These are phyloP conservation scores for Sclerotinia sclerotiorum DNA, from an alignment of 2,329 filamentous ascomycete genomes.

Conservation along the genomic window DNA sequence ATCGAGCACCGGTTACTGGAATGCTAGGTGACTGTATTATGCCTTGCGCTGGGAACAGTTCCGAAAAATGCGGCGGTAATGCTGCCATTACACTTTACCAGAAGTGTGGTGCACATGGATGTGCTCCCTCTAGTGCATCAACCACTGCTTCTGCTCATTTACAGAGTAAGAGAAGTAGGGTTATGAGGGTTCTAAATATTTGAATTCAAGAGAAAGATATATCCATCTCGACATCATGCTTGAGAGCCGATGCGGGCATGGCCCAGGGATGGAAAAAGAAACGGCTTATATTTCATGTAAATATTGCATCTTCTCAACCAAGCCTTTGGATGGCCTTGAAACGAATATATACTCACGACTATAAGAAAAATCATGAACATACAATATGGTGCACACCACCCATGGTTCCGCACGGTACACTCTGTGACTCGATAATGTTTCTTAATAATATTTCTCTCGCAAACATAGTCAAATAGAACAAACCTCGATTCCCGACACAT, in stretches of 20 bases:
- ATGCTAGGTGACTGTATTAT: slow-evolving; percentile 15
- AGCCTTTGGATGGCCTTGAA: background rate
- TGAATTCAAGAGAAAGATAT: background rate
- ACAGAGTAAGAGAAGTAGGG: slow-evolving; percentile 1
- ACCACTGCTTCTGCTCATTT: background rate
- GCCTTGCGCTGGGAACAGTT: slow-evolving; percentile 19
- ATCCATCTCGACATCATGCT: background rate
- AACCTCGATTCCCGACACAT: background rate
- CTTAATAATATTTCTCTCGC: no score
- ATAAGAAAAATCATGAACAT: background rate
- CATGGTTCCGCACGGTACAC: no score
- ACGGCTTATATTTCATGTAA: background rate
- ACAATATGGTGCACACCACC: no score
- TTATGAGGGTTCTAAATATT: background rate
- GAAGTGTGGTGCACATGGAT: slow-evolving; percentile 5
- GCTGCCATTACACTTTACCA: slow-evolving; percentile 21
- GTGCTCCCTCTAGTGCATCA: background rate
- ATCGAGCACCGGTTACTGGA: slow-evolving; percentile 10
- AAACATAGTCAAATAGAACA: background rate
- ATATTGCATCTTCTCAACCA: background rate
- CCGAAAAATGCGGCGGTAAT: slow-evolving; percentile 20
- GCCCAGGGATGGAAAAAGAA: background rate
- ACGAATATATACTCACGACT: background rate
- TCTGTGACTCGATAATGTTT: no score
- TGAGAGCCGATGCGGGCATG: background rate